A percentile compares a stretch with the other conserved stretches of the same genome.
These are phyloP conservation scores for Pleurotus salmoneostramineus DNA, from an alignment of 768 basidiomycete genomes.

Conservation along the genomic window DNA sequence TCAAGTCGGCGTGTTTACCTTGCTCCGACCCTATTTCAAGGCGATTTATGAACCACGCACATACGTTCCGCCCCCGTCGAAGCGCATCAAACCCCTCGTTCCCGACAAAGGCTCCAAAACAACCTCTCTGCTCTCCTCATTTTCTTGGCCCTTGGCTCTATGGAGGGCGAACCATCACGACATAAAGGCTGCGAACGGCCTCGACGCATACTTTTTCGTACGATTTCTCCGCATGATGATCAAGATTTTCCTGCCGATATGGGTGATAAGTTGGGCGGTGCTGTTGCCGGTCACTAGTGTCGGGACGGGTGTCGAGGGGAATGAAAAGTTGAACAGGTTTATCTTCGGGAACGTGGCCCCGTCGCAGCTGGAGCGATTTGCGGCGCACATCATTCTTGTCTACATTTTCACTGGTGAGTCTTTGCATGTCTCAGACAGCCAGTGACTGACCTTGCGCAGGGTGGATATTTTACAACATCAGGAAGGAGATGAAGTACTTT, in stretches of 20 bases:
- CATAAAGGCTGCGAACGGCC: conserved; percentile 68
- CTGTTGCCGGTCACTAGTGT: conserved; percentile 74
- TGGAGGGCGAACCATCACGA: conserved; percentile 57
- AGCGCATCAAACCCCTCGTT: conserved; percentile 55
- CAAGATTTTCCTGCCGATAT: conserved; percentile 83
- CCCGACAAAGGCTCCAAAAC: conserved; percentile 8
- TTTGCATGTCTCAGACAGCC: neutral
- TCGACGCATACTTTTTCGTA: conserved; percentile 93
- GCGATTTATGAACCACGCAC: conserved; percentile 88
- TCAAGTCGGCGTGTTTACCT: conserved; percentile 75
- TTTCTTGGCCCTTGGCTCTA: conserved; percentile 68
- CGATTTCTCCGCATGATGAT: conserved; percentile 86
- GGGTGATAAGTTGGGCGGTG: conserved; percentile 84
- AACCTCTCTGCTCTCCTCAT: conserved; percentile 20
- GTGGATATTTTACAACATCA: conserved; percentile 86
- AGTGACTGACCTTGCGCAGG: conserved; percentile 31
- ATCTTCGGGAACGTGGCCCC: conserved; percentile 75
- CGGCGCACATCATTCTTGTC: conserved; percentile 73
- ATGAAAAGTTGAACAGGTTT: conserved; percentile 62
- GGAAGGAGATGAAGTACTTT: conserved; percentile 76
- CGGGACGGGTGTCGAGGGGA: conserved; percentile 38
- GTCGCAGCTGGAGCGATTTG: conserved; percentile 53
- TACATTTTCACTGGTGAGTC: conserved; percentile 76
- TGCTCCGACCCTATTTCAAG: conserved; percentile 82
- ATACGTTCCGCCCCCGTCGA: conserved; percentile 48